phyloP scores from a whole-genome alignment of 2,329 filamentous ascomycete species.

The Endoconidiophora laricicola region DNA sequence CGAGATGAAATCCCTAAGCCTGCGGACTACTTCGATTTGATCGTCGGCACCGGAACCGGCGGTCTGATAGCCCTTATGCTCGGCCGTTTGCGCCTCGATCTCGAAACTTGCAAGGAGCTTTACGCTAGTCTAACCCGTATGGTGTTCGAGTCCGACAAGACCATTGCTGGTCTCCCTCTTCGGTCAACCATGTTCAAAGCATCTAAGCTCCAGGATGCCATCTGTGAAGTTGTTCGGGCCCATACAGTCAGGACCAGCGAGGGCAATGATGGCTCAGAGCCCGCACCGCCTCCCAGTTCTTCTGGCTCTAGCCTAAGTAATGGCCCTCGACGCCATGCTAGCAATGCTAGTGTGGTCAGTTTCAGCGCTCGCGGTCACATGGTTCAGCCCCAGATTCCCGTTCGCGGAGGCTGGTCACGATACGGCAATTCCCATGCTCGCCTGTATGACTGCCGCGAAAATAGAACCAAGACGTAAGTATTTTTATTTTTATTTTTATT shows the following conservation, averaged over 20 bases:
- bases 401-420: slow-evolving; percentile 36
- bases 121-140: slow-evolving; percentile 88
- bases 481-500: not conserved
- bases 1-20: slow-evolving; percentile 88
- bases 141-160: slow-evolving; percentile 98
- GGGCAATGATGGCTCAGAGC: slow-evolving; percentile 53
- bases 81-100: slow-evolving; percentile 71
- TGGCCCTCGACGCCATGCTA: slow-evolving; percentile 44
- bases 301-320: slow-evolving; percentile 24
- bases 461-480: slow-evolving; percentile 75
- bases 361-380: slow-evolving; percentile 52
- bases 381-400: slow-evolving; percentile 37
- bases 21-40: slow-evolving; percentile 96
- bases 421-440: slow-evolving; percentile 72
- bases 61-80: slow-evolving; percentile 96
- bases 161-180: slow-evolving; percentile 87
- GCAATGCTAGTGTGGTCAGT: slow-evolving; percentile 70
- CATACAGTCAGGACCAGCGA: slow-evolving; percentile 67
- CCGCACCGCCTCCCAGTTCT: slow-evolving; percentile 24
- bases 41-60: slow-evolving; percentile 86
- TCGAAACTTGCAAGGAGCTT: slow-evolving; percentile 94
- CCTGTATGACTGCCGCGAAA: slow-evolving; percentile 75
- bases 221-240: slow-evolving; percentile 72
- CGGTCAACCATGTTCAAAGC: slow-evolving; percentile 93
- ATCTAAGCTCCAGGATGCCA: slow-evolving; percentile 85